Evolutionary conservation across 305 asterid species (phyloP), one percentile per base, ranked within the genome.

Genomic region (Salvia sclarea): DNA sequence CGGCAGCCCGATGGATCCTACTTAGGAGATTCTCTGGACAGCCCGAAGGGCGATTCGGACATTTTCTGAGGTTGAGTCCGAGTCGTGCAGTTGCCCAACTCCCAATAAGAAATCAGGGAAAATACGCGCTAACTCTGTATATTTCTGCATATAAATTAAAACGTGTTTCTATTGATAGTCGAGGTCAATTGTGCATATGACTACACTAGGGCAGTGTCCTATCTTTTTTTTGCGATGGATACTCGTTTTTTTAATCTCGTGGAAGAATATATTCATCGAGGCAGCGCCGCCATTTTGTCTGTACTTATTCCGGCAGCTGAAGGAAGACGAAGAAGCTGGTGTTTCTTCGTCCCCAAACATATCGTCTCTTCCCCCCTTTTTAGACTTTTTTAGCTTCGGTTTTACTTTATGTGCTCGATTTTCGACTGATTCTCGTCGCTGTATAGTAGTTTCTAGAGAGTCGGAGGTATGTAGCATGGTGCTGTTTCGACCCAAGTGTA

Each of bases 1-100:
- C 88, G 92, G 17, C 91, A 81, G 76, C 87, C 95, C 0, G 96
- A 89, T 76, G 96, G 96, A 43, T 82, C 96, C 47, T 89, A 87
- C 25, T 68, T 77, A 10, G 95, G 95, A 56, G 96, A 89, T 73
- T 83, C 95, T 60, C 84, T 90, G 64, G 90, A 87, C 68, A 88
- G 95, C 80, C 91, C 97, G 50, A 81, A 61, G 61, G 83, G 89
- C 1, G 84, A 79, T 73, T 54, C 71, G 9, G 87, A 89, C 49
- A 84, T 74, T 49, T 49, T 49, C 30, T 28, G 56, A 49, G 9
- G 30, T 17, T 49, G 56, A 49, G 11, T 45, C 28, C 11, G 14
- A 38, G 12, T 17, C 9, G 24, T 8, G 56, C 18, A 49, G 56
- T 17, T 4, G n/a, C n/a, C 3, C 14, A 10, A 38, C 44, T 38